Evolutionary conservation across 768 basidiomycete genomes (phyloP).

Genomic region (Ramaria sp.): DNA sequence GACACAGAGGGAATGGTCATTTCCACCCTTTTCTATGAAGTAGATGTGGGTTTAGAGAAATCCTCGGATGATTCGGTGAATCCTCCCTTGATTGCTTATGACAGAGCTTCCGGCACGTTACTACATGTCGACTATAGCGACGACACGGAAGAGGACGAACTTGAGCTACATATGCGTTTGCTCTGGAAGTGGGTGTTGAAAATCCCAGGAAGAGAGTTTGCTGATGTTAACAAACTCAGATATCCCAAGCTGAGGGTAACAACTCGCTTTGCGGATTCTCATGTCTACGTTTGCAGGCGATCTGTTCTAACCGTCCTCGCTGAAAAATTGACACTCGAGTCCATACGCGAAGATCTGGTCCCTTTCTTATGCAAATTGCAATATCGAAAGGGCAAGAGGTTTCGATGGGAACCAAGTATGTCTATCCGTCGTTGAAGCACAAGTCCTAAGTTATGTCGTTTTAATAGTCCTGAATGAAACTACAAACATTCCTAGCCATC

Average conservation of each 20-base stretch:
- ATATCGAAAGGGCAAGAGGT: constrained; percentile 50
- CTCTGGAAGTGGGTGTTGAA: constrained; percentile 44
- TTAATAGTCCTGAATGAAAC: background rate
- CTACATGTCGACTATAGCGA: constrained; percentile 66
- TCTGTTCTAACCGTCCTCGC: constrained; percentile 62
- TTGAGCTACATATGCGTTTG: constrained; percentile 67
- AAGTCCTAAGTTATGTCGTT: background rate
- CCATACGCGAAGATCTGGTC: constrained; percentile 80
- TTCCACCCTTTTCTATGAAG: constrained; percentile 57
- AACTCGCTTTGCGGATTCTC: constrained; percentile 66
- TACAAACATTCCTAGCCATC: background rate
- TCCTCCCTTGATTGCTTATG: constrained; percentile 51
- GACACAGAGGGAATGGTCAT: constrained; percentile 54
- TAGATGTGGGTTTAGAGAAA: constrained; percentile 34
- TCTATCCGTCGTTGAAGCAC: background rate
- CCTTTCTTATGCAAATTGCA: constrained; percentile 89
- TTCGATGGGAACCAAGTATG: constrained; percentile 48
- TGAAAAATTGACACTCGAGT: constrained; percentile 57
- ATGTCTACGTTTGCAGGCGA: constrained; percentile 81
- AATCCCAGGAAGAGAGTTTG: constrained; percentile 9
- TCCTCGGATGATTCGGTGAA: constrained; percentile 56
- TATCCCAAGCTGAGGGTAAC: constrained; percentile 65
- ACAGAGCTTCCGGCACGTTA: constrained; percentile 51
- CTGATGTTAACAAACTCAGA: constrained; percentile 26
- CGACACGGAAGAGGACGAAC: constrained; percentile 55